Conservation (phyloP, 305 asterid genomes). For the Ajuga reptans region DNA sequence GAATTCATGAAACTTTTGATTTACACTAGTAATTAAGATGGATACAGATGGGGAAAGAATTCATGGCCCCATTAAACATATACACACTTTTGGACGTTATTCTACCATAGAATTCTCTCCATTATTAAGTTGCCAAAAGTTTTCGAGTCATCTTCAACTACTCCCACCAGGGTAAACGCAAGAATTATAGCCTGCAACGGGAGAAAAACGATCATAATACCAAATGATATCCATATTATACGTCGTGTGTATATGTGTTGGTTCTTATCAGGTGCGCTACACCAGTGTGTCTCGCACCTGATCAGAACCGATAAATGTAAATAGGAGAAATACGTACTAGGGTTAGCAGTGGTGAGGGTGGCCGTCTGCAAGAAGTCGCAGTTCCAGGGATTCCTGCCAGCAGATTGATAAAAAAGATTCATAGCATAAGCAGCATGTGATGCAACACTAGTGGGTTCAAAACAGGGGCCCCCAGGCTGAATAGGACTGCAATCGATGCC, state of each 20-base stretch:
- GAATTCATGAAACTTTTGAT: no score
- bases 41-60: conserved; percentile 18
- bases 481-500: conserved; percentile 73
- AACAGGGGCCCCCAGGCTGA: conserved; percentile 71
- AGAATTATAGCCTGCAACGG: conserved; percentile 39
- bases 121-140: conserved; percentile 1
- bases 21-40: not conserved
- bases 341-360: conserved; percentile 43
- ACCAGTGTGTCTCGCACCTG: no score
- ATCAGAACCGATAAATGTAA: no score
- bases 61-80: conserved; percentile 12
- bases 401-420: conserved; percentile 64
- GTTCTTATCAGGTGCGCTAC: no score
- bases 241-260: not conserved
- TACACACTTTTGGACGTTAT: conserved; percentile 16
- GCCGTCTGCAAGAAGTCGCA: conserved; percentile 70
- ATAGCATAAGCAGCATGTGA: conserved; percentile 68
- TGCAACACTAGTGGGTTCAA: conserved; percentile 52
- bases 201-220: not conserved
- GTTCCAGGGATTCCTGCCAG: conserved; percentile 70
- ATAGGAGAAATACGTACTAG: conserved; percentile 40
- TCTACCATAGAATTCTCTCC: conserved; percentile 14
- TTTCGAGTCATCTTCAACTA: conserved; percentile 24
- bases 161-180: conserved; percentile 54
- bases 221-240: not conserved